phyloP scores from a whole-genome alignment of 2,329 filamentous ascomycete genomes.

The Botrytis squamosa region DNA sequence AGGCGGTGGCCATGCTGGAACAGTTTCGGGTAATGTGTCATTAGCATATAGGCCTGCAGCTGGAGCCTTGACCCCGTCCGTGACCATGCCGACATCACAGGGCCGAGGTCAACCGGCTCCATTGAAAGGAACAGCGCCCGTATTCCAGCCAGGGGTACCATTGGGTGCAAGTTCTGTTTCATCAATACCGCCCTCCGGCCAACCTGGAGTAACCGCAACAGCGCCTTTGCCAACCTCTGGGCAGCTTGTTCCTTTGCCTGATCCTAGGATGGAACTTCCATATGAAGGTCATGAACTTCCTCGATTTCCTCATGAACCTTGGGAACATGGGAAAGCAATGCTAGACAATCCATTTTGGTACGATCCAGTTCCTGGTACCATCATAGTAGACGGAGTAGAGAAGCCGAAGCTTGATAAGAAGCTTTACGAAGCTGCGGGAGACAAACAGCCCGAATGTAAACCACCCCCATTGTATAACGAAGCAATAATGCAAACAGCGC shows the following conservation, averaged over 20 bases:
- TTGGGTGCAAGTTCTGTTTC: background rate
- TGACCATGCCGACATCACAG: background rate
- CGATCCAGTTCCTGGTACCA: background rate
- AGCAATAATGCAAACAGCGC: background rate
- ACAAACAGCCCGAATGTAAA: background rate
- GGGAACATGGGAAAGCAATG: background rate
- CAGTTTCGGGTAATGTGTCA: background rate
- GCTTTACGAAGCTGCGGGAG: background rate
- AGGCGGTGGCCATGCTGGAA: background rate
- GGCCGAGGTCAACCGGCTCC: too few relatives aligned
- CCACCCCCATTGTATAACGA: background rate
- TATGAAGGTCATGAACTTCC: background rate
- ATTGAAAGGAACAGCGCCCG: background rate
- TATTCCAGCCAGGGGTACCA: background rate
- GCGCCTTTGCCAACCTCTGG: background rate
- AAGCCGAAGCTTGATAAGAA: background rate
- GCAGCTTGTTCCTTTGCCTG: background rate
- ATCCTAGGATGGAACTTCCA: background rate
- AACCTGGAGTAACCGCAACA: background rate
- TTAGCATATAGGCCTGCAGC: background rate
- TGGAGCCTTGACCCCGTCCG: background rate
- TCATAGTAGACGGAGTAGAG: background rate
- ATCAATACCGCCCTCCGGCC: background rate
- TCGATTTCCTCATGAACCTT: background rate
- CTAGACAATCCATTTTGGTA: background rate